Base-by-base conservation (phyloP, 306 rosid genomes). In the Castanea sativa region DNA sequence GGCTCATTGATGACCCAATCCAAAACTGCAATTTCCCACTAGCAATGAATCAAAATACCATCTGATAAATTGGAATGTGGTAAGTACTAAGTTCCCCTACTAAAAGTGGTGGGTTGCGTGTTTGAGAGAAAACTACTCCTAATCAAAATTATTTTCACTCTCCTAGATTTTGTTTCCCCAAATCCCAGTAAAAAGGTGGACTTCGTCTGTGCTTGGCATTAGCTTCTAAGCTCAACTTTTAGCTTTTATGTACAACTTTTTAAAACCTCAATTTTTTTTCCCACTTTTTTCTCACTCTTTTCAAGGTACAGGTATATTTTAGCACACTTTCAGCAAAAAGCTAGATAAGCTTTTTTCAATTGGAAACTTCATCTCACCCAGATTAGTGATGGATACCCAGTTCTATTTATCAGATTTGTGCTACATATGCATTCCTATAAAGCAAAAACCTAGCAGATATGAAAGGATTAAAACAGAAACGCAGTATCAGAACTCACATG, bases 401-500 rank as follows among this genome's bases (percentile, higher is more conserved):
- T 19, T 67, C 15, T 10, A 10, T 67, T 35, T 19, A 33, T 6
- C n/a, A 67, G 35, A 67, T 33, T 16, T 8, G 49, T 18, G 52
- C 71, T 4, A 33, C 52, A 15, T 1, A 32, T 8, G 51, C 49
- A 67, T 35, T 33, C 51, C 23, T 35, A 19, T 4, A 19, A 18
- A 0, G 49, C 49, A 67, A 19, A 11, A 23, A 35, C 43, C 21
- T 7, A 35, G 11, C 51, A 35, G 25, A 35, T 18, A 67, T 10
- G 3, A 21, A 1, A n/a, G 1, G 2, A 18, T 67, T 35, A 18
- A 33, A 33, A 33, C 25, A 69, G 70, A 27, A 7, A 51, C 19
- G 61, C 45, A 20, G 59, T 14, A 68, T 20, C 55, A 35, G 53
- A 89, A 86, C 97, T 91, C 89, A 95, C 99, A 95, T 95, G 90